Conservation (phyloP, 306 rosid species). For the Corylus americana region DNA sequence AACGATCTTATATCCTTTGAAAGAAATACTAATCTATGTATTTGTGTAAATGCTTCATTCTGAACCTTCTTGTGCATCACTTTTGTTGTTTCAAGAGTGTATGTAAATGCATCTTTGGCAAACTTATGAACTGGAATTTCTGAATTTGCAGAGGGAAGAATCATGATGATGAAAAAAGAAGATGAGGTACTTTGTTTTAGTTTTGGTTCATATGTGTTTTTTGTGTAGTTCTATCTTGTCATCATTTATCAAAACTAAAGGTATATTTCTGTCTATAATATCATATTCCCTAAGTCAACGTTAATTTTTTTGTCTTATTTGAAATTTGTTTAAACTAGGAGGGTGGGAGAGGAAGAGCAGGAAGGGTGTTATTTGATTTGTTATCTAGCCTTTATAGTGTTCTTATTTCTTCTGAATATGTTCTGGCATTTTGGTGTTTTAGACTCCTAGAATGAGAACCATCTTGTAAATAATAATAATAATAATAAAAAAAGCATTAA, state of each 20-base stretch:
- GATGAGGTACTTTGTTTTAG: conserved; percentile 25
- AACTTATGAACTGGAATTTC: conserved; percentile 1
- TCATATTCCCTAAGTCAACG: background rate
- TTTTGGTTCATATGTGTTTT: background rate
- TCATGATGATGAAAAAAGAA: conserved; percentile 20
- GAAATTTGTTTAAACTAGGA: too few species aligned
- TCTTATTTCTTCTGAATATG: too few species aligned
- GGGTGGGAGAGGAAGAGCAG: too few species aligned
- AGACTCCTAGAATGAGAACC: too few species aligned
- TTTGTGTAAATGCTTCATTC: background rate
- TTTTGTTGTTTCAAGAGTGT: background rate
- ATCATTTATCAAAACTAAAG: background rate
- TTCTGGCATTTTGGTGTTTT: too few species aligned
- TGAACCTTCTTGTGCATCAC: background rate
- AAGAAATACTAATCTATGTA: background rate
- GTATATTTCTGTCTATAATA: background rate
- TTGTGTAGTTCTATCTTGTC: background rate
- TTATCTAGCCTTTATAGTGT: too few species aligned
- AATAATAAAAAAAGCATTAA: too few species aligned
- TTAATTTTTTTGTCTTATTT: too few species aligned
- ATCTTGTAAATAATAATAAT: too few species aligned
- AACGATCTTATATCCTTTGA: too few species aligned
- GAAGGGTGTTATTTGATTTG: too few species aligned
- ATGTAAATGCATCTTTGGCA: background rate
- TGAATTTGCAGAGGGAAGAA: conserved; percentile 33